Conservation (phyloP, 768 basidiomycete species). For the Russula compacta region DNA sequence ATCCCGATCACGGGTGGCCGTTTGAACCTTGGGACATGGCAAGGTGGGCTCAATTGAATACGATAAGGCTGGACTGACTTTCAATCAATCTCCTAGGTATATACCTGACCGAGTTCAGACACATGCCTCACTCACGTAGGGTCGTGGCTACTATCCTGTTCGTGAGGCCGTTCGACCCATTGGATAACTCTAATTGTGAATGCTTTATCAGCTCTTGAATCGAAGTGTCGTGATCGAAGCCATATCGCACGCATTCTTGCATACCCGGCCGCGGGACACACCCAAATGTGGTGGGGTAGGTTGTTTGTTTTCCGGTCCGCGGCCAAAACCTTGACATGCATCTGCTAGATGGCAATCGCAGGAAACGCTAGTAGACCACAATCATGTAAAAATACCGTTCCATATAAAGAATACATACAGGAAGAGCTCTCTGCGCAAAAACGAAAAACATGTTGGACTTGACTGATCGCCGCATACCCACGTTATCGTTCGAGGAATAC, state of each 20-base stretch:
- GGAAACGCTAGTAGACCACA: too few relatives aligned
- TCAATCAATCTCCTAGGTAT: conserved; percentile 42
- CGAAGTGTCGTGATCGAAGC: neutral
- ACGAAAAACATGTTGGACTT: too few relatives aligned
- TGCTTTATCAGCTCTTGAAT: conserved; percentile 1
- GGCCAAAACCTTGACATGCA: neutral
- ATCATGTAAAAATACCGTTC: neutral
- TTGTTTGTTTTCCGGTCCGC: neutral
- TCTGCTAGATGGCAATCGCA: neutral
- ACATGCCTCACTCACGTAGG: conserved; percentile 50
- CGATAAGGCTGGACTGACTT: neutral
- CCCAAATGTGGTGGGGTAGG: neutral
- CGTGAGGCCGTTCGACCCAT: conserved; percentile 21
- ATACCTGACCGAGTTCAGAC: conserved; percentile 81
- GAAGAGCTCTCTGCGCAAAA: neutral
- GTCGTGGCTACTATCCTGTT: conserved; percentile 80
- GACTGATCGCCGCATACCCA: neutral
- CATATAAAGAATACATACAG: neutral
- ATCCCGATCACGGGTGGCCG: conserved; percentile 75
- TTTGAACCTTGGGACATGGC: conserved; percentile 87
- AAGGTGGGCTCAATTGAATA: conserved; percentile 42
- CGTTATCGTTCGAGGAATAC: too few relatives aligned
- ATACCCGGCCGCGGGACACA: neutral
- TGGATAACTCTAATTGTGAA: neutral
- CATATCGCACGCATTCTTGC: neutral